These are phyloP conservation scores for Neurospora sp. DNA, from an alignment of 495 filamentous ascomycete species.

Conservation along the genomic window DNA sequence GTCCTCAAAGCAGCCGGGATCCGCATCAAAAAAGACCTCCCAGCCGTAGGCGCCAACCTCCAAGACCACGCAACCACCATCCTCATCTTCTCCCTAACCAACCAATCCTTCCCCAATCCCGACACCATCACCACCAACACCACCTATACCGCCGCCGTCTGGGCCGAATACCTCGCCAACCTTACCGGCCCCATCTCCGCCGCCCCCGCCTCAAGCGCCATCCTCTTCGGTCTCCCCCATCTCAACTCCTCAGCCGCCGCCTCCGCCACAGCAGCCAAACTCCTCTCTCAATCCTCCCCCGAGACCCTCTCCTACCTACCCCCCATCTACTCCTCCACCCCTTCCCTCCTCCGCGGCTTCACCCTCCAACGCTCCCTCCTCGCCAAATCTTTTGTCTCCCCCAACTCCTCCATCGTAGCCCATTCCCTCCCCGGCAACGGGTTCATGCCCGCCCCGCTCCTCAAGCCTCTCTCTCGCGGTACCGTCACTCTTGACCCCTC, in stretches of 20 bases:
- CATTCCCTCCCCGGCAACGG: constrained; percentile 19
- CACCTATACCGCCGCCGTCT: constrained; percentile 16
- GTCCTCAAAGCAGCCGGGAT: constrained; percentile 35
- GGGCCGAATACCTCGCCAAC: constrained; percentile 18
- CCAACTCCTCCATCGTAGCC: neutral
- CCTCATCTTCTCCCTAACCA: constrained; percentile 13
- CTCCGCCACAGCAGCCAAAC: neutral
- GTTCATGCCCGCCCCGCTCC: constrained; percentile 7
- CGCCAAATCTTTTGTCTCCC: constrained; percentile 1
- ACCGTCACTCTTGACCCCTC: constrained; percentile 25
- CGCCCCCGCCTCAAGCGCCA: constrained; percentile 7
- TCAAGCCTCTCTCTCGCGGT: constrained; percentile 32
- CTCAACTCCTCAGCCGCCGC: constrained; percentile 2
- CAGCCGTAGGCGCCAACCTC: constrained; percentile 43
- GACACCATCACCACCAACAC: constrained; percentile 15
- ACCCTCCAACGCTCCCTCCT: constrained; percentile 13
- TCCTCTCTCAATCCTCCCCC: constrained; percentile 9
- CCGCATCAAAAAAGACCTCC: constrained; percentile 33
- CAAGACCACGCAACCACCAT: constrained; percentile 35
- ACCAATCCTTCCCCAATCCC: constrained; percentile 20
- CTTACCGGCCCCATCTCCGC: constrained; percentile 17
- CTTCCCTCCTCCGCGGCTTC: constrained; percentile 10
- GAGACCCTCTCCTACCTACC: constrained; percentile 5
- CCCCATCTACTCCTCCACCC: constrained; percentile 3
- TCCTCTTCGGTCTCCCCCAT: constrained; percentile 10